Base-by-base conservation (phyloP, 208 protist genomes). In the Leishmania major region DNA sequence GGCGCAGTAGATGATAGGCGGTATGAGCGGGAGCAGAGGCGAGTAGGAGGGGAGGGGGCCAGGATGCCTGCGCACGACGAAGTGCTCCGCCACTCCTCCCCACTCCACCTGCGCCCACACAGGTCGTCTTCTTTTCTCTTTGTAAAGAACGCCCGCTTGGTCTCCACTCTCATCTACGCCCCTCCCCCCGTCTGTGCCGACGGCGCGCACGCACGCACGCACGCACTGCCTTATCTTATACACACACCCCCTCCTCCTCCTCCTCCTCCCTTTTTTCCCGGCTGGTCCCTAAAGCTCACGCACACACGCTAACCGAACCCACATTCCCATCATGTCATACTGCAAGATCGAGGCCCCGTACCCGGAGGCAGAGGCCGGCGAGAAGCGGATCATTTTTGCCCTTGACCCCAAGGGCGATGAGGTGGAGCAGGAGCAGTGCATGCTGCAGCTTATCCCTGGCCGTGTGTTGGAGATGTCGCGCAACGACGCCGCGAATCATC, bases 381-480 rank as follows among this genome's bases (percentile, higher is more conserved):
- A 91, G 49, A 89, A 88, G 75, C 84, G 88, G 60, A 88, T 91
- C 78, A 84, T 88, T 70, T 95, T 95, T 75, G 67, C 84, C 45
- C 84, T 95, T 70, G 92, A 93, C 62, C 89, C 85, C 40, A 75
- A 88, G 66, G 78, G 80, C 45, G 60, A 82, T 25, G 49, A 89
- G 40, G 73, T 67, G 22, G 87, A 94, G 85, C 64, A 60, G 47
- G 84, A 89, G 40, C 59, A 90, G 51, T 81, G 81, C 75, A 89
- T 84, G 79, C 66, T 95, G 57, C 87, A 95, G 70, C 85, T 95
- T 31, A 84, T 95, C 69, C 90, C 92, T 17, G 87, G 88, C 28
- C 90, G 90, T 49, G 67, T 85, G 47, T 19, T 80, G 73, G 80
- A 67, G 64, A 80, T 89, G 86, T 80, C 74, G 71, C 86, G 62